Evolutionary conservation across 2,329 filamentous ascomycete species (phyloP).

Genomic region (Calonectria pseudoturangicola): DNA sequence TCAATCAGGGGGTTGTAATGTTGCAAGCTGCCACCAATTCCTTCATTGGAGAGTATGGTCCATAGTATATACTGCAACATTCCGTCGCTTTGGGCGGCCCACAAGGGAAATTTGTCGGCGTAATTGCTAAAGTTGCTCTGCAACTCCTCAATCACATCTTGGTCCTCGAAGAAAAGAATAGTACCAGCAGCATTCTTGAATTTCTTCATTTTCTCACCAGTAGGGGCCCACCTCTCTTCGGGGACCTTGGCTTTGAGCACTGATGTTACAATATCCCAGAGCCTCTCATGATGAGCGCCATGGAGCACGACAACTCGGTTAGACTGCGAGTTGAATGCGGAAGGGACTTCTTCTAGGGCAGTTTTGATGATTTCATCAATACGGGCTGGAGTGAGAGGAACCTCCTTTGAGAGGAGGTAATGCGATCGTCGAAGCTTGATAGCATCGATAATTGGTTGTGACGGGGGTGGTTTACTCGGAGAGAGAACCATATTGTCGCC

Average conservation of each 20-base stretch:
- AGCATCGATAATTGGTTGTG: slow-evolving; percentile 15
- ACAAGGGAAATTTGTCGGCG: slow-evolving; percentile 4
- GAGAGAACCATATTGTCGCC: slow-evolving; percentile 13
- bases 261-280: slow-evolving; percentile 40
- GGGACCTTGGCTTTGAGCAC: slow-evolving; percentile 36
- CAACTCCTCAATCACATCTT: slow-evolving; percentile 31
- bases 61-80: slow-evolving; percentile 42
- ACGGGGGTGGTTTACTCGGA: neutral
- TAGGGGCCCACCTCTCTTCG: slow-evolving; percentile 3
- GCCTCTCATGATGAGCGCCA: slow-evolving; percentile 31
- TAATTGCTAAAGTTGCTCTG: slow-evolving; percentile 1
- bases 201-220: slow-evolving; percentile 31
- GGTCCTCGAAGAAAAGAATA: slow-evolving; percentile 40
- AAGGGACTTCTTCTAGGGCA: slow-evolving; percentile 5
- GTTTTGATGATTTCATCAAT: slow-evolving; percentile 8
- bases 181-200: slow-evolving; percentile 12
- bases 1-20: slow-evolving; percentile 42
- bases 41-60: slow-evolving; percentile 36
- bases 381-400: neutral
- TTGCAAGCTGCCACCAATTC: slow-evolving; percentile 40
- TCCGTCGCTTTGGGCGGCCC: slow-evolving; percentile 36
- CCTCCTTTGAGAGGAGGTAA: slow-evolving; percentile 17
- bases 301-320: slow-evolving; percentile 38
- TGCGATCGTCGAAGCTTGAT: slow-evolving; percentile 22
- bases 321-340: slow-evolving; percentile 40